These are phyloP conservation scores for Curvularia sp. DNA, from an alignment of 2,329 filamentous ascomycete species.

Conservation along the genomic window DNA sequence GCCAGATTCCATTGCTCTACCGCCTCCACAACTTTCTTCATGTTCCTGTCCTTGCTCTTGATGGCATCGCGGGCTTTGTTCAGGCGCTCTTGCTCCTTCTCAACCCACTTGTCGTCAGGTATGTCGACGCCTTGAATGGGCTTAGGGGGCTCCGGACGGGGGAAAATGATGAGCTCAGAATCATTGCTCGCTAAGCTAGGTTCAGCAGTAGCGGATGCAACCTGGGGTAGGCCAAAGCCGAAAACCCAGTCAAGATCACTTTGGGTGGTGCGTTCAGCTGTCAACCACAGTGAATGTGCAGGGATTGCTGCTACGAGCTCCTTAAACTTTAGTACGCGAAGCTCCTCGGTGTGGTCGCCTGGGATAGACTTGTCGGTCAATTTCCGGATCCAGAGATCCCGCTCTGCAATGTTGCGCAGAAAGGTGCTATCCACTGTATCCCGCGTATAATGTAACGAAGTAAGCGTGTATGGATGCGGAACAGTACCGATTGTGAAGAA, in stretches of 20 bases:
- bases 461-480: constrained; percentile 88
- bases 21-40: constrained; percentile 47
- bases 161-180: constrained; percentile 58
- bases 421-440: constrained; percentile 53
- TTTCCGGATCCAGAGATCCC: constrained; percentile 79
- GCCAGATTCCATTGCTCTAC: constrained; percentile 65
- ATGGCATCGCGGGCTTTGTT: constrained; percentile 57
- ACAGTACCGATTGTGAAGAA: constrained; percentile 85
- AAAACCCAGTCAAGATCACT: constrained; percentile 87
- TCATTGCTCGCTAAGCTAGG: constrained; percentile 65
- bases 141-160: constrained; percentile 55
- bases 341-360: constrained; percentile 65
- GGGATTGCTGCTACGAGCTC: constrained; percentile 73
- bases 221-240: constrained; percentile 78
- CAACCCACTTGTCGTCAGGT: constrained; percentile 61
- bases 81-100: constrained; percentile 64
- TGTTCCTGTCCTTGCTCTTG: constrained; percentile 42
- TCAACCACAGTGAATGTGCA: constrained; percentile 78
- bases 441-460: constrained; percentile 67
- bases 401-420: constrained; percentile 65
- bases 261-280: constrained; percentile 68
- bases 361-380: constrained; percentile 75
- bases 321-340: constrained; percentile 78
- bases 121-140: constrained; percentile 59
- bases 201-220: constrained; percentile 60